Evolutionary conservation across 257 asterid genomes (phyloP).

Genomic region (Nemophila menziesii): DNA sequence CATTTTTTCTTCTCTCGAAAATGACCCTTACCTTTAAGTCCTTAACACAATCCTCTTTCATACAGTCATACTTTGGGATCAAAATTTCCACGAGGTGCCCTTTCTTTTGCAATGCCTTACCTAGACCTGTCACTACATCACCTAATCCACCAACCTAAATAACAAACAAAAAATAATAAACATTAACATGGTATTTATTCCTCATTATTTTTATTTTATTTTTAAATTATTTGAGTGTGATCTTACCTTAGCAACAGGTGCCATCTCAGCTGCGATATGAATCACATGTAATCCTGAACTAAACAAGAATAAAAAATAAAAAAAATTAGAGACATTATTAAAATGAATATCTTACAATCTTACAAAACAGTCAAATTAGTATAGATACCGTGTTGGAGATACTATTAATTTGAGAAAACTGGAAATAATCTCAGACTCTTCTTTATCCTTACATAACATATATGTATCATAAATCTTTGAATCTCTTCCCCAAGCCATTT

Average conservation of each 20-base stretch:
- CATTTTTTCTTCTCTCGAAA: not conserved
- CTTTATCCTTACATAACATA: constrained; percentile 56
- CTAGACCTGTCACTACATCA: constrained; percentile 90
- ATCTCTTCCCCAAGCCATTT: constrained; percentile 69
- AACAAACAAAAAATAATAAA: constrained; percentile 4
- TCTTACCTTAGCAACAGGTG: constrained; percentile 95
- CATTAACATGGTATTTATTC: not conserved
- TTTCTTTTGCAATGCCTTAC: constrained; percentile 86
- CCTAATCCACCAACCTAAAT: constrained; percentile 94
- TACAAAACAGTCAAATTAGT: constrained; percentile 1
- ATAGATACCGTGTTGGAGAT: constrained; percentile 43
- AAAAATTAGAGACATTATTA: constrained; percentile 24
- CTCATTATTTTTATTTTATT: not conserved
- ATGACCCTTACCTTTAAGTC: constrained; percentile 49
- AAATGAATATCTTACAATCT: constrained; percentile 5
- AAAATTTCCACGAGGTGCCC: constrained; percentile 93
- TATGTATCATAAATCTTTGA: constrained; percentile 43
- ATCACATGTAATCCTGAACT: constrained; percentile 75
- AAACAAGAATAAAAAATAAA: constrained; percentile 18
- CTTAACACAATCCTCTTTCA: constrained; percentile 49
- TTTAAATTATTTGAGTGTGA: constrained; percentile 1
- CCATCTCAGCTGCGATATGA: constrained; percentile 98
- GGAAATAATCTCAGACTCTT: constrained; percentile 49
- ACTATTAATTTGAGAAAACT: constrained; percentile 43
- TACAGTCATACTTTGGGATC: constrained; percentile 91